phyloP scores from a whole-genome alignment of 495 filamentous ascomycete genomes.

The Podospora bellae-mahoneyi region DNA sequence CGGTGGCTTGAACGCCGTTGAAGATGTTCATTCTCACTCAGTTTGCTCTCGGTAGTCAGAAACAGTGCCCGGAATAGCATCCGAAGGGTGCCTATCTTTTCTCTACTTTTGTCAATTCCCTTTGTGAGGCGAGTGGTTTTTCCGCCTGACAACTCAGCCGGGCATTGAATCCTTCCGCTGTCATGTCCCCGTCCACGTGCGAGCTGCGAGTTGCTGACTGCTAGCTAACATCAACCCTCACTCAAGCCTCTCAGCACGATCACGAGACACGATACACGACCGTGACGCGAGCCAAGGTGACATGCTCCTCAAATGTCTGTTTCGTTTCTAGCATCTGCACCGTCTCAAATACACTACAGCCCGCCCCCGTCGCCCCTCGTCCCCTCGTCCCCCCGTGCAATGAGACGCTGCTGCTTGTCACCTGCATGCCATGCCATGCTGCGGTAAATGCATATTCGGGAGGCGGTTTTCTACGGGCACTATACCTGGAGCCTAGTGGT shows the following conservation, averaged over 20 bases:
- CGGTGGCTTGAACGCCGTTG: background rate
- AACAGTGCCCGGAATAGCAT: background rate
- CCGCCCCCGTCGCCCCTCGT: background rate
- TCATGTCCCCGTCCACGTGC: background rate
- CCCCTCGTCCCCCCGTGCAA: background rate
- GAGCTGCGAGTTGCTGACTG: background rate
- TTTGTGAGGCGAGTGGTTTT: background rate
- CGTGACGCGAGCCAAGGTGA: background rate
- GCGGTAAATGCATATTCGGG: background rate
- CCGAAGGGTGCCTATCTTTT: background rate
- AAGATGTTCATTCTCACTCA: background rate
- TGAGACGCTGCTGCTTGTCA: background rate
- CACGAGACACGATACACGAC: background rate
- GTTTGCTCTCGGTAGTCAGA: background rate
- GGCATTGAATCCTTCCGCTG: background rate
- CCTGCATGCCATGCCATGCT: background rate
- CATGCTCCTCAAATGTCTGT: background rate
- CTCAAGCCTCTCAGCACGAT: too few relatives aligned
- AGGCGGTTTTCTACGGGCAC: background rate
- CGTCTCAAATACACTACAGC: background rate
- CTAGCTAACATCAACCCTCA: background rate
- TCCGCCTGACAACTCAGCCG: background rate
- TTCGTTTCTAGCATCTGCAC: background rate
- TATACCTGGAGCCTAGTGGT: background rate
- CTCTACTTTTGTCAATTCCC: background rate